phyloP scores from a whole-genome alignment of 139 green algal genomes.

The Eudorina sp. region DNA sequence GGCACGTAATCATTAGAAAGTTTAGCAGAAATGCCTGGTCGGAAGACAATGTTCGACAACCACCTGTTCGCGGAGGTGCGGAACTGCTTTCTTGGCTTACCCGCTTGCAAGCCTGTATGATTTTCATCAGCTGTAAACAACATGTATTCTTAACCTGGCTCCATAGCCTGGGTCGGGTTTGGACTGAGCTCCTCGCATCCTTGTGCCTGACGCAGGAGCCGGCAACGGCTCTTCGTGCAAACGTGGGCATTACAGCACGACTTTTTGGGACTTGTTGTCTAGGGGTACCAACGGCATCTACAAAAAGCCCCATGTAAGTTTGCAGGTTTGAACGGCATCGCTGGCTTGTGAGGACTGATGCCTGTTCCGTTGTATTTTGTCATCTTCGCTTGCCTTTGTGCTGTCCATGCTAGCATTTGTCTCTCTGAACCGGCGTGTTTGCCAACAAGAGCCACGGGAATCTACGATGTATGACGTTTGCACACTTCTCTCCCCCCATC shows the following conservation, averaged over 20 bases:
- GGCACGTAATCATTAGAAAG: no score
- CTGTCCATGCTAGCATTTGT: no score
- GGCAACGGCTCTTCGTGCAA: not conserved
- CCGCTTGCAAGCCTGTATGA: no score
- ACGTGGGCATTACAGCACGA: not conserved
- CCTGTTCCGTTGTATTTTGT: no score
- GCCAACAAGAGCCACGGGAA: no score
- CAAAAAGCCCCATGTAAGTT: conserved; percentile 1
- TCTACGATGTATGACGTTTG: not conserved
- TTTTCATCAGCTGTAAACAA: no score
- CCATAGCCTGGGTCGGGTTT: not conserved
- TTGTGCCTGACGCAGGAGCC: conserved; percentile 27
- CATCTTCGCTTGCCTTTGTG: no score
- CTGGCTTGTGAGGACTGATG: no score
- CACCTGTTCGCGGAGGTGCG: not conserved
- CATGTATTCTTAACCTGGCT: no score
- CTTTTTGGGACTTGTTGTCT: not conserved
- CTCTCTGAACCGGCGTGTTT: no score
- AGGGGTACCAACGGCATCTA: not conserved
- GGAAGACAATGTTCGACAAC: not conserved
- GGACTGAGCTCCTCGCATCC: conserved; percentile 1
- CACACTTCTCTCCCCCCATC: not conserved
- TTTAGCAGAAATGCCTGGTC: not conserved
- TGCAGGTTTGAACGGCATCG: not conserved
- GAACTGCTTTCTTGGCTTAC: not conserved